Evolutionary conservation across 108 stramenopile species (phyloP).

Genomic region (Bacterosira constricta): DNA sequence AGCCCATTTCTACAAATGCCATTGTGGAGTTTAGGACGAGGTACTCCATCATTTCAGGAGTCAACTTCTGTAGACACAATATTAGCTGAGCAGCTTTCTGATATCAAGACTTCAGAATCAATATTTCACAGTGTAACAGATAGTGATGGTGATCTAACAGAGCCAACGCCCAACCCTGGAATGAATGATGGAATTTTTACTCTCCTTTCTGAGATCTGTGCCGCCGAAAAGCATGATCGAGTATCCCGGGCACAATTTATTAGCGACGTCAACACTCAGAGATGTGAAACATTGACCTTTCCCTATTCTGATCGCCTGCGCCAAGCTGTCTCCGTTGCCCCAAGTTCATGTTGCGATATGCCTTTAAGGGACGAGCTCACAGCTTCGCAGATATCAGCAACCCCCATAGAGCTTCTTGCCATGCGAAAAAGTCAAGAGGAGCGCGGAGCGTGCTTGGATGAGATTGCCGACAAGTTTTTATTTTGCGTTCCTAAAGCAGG

Average conservation of each 20-base stretch:
- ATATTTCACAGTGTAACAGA: slow-evolving; percentile 25
- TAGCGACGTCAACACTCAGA: slow-evolving; percentile 46
- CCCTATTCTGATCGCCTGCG: slow-evolving; percentile 49
- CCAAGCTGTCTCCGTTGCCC: slow-evolving; percentile 47
- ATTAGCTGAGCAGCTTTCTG: slow-evolving; percentile 38
- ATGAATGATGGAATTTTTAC: slow-evolving; percentile 45
- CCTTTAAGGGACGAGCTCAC: slow-evolving; percentile 47
- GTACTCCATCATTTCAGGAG: slow-evolving; percentile 49
- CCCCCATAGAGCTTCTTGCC: slow-evolving; percentile 63
- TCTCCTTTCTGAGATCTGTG: slow-evolving; percentile 44
- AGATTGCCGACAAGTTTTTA: slow-evolving; percentile 70
- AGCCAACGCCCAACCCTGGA: slow-evolving; percentile 24
- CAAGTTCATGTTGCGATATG: slow-evolving; percentile 10
- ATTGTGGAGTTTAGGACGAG: slow-evolving; percentile 65
- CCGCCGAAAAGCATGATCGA: slow-evolving; percentile 25
- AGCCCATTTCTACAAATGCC: slow-evolving; percentile 52
- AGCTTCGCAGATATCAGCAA: slow-evolving; percentile 47
- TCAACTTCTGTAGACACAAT: slow-evolving; percentile 52
- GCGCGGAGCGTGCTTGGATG: slow-evolving; percentile 59
- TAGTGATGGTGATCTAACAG: slow-evolving; percentile 10
- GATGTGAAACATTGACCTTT: slow-evolving; percentile 62
- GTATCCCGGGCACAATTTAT: slow-evolving; percentile 46
- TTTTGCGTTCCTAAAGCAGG: slow-evolving; percentile 82
- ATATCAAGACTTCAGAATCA: slow-evolving; percentile 29
- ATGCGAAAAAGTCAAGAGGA: slow-evolving; percentile 62